Evolutionary conservation across 140 eudicot species (phyloP), one percentile per base, ranked within the genome.

Genomic region (Senecio squalidus): DNA sequence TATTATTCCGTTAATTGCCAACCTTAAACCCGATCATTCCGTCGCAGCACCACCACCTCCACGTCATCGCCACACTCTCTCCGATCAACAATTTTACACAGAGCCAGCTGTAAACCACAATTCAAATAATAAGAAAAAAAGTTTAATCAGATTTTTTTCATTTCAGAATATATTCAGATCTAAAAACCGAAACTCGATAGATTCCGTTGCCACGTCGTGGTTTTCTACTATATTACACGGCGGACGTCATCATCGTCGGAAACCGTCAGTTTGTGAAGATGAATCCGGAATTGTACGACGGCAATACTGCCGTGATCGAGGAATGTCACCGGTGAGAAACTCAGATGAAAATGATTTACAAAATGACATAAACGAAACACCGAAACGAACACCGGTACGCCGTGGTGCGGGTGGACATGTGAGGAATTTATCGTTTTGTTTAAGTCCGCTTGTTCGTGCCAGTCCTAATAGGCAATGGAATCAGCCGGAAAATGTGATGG

Each of bases 381-480:
- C n/a, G n/a, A n/a, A n/a, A n/a, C n/a, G n/a, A n/a, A n/a, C n/a
- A 31, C 38, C 9, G n/a, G n/a, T n/a, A n/a, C n/a, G n/a, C n/a
- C n/a, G n/a, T n/a, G n/a, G n/a, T n/a, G n/a, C n/a, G n/a, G n/a
- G n/a, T 14, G 65, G 74, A 22, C 88, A 71, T 39, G 62, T 36
- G 22, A 59, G 76, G 36, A 78, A 66, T 20, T 33, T 88, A 25
- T 71, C 73, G 18, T 84, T 84, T 25, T 84, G 92, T 55, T 46
- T 89, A 70, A 89, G 97, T 18, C 97, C 97, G 9, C 22, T 89
- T 69, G 88, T 89, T 26, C 77, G 97, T 5, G 82, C 95, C 9
- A 84, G 94, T 52, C 96, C 96, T 28, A 81, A 66, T 49, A 72
- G 84, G 71, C 74, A 72, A 49, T 60, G 82, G 95, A 80, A 58